Conservation (phyloP, 306 rosid genomes). For the Cicer pinnatifidum region DNA sequence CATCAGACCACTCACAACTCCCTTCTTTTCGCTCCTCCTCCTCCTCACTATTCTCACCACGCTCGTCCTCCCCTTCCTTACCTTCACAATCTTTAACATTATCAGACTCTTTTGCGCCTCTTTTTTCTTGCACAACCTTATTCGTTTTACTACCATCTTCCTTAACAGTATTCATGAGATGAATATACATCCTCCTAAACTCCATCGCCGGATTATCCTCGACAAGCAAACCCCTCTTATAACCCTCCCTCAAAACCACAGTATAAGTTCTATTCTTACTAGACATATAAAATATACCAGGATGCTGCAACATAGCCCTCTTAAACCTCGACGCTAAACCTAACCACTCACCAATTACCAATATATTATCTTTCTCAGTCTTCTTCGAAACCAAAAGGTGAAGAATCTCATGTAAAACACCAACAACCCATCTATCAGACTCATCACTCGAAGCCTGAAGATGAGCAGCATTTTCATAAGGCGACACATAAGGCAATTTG, state of each 20-base stretch:
- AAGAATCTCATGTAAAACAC: conserved; percentile 83
- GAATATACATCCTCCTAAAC: conserved; percentile 70
- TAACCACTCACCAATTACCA: conserved; percentile 69
- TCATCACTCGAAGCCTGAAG: conserved; percentile 63
- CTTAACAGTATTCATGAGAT: conserved; percentile 63
- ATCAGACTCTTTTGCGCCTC: neutral
- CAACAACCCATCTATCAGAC: conserved; percentile 73
- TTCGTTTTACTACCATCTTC: conserved; percentile 48
- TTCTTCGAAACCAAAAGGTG: conserved; percentile 76
- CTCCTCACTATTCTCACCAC: conserved; percentile 45
- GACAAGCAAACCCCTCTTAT: conserved; percentile 73
- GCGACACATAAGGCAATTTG: conserved; percentile 75
- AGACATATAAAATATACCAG: conserved; percentile 81
- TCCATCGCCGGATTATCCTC: conserved; percentile 59
- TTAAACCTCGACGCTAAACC: conserved; percentile 79
- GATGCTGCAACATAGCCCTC: conserved; percentile 72
- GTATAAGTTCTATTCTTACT: conserved; percentile 72
- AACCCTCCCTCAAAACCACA: conserved; percentile 76
- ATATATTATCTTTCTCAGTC: conserved; percentile 65
- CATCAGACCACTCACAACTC: conserved; percentile 42
- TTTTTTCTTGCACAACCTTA: conserved; percentile 43
- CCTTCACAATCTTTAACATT: conserved; percentile 18
- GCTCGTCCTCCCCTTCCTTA: conserved; percentile 30
- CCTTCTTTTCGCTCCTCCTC: conserved; percentile 39
- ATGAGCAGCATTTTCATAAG: conserved; percentile 71